Percentiles rank a stretch among this genome's conserved stretches.
Evolutionary conservation across 1,284 basidiomycete genomes (phyloP).

Genomic region (Pseudozyma hubeiensis): DNA sequence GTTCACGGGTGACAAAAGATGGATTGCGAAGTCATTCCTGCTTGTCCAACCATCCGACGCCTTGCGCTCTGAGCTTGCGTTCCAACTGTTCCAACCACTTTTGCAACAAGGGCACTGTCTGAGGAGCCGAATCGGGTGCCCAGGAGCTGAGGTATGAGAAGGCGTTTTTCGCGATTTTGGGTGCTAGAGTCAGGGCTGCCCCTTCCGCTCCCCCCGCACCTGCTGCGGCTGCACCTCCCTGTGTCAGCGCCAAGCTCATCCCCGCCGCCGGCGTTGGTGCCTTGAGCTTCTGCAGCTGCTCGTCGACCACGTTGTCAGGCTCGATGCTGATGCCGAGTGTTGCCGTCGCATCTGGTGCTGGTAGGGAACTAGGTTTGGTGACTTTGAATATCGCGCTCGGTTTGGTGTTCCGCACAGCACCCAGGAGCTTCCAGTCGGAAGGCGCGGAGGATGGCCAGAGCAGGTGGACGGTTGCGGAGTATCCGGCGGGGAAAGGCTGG

Average conservation of each 20-base stretch:
- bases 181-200: slow-evolving; percentile 48
- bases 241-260: slow-evolving; percentile 2
- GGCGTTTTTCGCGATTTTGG: slow-evolving; percentile 63
- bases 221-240: slow-evolving; percentile 2
- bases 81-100: slow-evolving; percentile 68
- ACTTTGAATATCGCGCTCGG: slow-evolving; percentile 66
- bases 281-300: slow-evolving; percentile 47
- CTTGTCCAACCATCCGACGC: slow-evolving; percentile 55
- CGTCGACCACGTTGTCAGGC: slow-evolving; percentile 53
- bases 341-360: slow-evolving; percentile 27
- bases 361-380: neutral
- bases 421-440: slow-evolving; percentile 59
- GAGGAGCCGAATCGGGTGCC: slow-evolving; percentile 65
- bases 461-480: slow-evolving; percentile 64
- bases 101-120: slow-evolving; percentile 64
- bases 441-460: slow-evolving; percentile 48
- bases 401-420: slow-evolving; percentile 61
- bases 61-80: slow-evolving; percentile 61
- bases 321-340: slow-evolving; percentile 65
- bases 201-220: neutral
- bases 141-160: slow-evolving; percentile 65
- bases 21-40: slow-evolving; percentile 20
- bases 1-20: neutral
- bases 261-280: neutral
- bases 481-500: slow-evolving; percentile 63